Conservation (phyloP, 1,284 basidiomycete genomes). For the Pseudozyma pruni region DNA sequence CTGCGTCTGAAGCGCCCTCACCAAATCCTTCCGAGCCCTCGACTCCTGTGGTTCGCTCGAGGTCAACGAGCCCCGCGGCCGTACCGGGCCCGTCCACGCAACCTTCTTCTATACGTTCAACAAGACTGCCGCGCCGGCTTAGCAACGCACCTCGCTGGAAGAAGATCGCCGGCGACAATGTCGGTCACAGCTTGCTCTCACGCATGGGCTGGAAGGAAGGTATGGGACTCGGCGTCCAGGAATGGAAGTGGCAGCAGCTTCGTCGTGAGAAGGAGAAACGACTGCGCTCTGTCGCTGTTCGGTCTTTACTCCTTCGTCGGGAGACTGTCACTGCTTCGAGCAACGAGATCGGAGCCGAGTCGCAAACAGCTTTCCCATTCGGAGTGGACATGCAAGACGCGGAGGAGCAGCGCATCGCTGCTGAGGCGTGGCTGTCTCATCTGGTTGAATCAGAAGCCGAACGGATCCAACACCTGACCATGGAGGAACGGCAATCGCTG, state of each 20-base stretch:
- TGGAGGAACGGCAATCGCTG: slow-evolving; percentile 9
- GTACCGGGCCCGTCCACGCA: slow-evolving; percentile 7
- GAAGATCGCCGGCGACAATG: slow-evolving; percentile 33
- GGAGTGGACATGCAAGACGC: not conserved
- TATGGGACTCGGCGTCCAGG: slow-evolving; percentile 40
- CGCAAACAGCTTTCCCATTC: slow-evolving; percentile 9
- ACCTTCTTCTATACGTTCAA: slow-evolving; percentile 1
- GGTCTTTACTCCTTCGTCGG: slow-evolving; percentile 10
- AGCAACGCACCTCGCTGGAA: slow-evolving; percentile 32
- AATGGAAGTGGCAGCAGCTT: slow-evolving; percentile 40
- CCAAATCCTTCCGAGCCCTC: slow-evolving; percentile 13
- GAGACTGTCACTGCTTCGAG: not conserved
- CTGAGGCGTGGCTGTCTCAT: slow-evolving; percentile 13
- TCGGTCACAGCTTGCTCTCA: slow-evolving; percentile 36
- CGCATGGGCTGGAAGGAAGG: slow-evolving; percentile 50
- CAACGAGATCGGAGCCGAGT: not conserved
- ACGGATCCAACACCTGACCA: slow-evolving; percentile 12
- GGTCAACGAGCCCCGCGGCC: not conserved
- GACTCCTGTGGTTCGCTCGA: slow-evolving; percentile 14
- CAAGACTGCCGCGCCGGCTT: slow-evolving; percentile 12
- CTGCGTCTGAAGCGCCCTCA: slow-evolving; percentile 32
- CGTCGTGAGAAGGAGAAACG: slow-evolving; percentile 13
- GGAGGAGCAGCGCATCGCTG: slow-evolving; percentile 3
- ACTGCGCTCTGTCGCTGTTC: slow-evolving; percentile 19
- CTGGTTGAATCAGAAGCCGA: slow-evolving; percentile 9